Base-by-base conservation (phyloP, 2,329 filamentous ascomycete genomes). In the Ophiocordyceps camponoti-rufipedis region DNA sequence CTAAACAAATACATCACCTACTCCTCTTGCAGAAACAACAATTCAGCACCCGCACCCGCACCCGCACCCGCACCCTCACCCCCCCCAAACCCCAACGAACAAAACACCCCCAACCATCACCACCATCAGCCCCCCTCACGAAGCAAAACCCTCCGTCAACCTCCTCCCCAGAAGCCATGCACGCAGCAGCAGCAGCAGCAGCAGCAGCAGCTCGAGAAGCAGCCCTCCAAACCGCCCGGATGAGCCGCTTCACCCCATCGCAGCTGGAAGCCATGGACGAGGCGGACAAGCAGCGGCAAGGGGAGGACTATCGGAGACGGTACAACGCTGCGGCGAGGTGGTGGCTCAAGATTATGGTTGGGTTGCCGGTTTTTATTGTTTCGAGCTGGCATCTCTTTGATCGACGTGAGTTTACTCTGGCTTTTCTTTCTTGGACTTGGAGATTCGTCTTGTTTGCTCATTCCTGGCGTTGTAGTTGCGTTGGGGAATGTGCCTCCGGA, bases 331-430 rank as follows among this genome's bases (percentile, higher is more conserved):
- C 67, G 29, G 62, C 65, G 46, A 55, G 68, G 47, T 67, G 63
- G 52, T 74, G 69, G 62, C 57, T 63, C 3, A 58, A 60, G 19
- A 49, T 64, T 8, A 69, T 77, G 51, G 64, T 75, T 46, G 71
- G 69, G 23, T 52, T 74, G 57, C 73, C 73, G 2, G 66, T 77
- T 31, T 52, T 75, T 5, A 48, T 75, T 13, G 71, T 77, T 44
- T 72, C 70, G 28, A 74, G 72, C 19, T 76, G 72, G 49, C 66
- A 65, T 44, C 54, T 77, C 3, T 75, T 70, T 55, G 65, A 74
- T 42, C 58, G 68, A 56, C 53, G 69, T 71, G 47, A 60, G 68
- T 64, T 14, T 32, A 6, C 18, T 10, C 16, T 28, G 23, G 5
- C 29, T 31, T 31, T 31, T 31, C 2, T 12, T 31, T 31, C 29